These are phyloP conservation scores for Lipomyces yamadae DNA, from an alignment of 805 yeast genomes.

Conservation along the genomic window DNA sequence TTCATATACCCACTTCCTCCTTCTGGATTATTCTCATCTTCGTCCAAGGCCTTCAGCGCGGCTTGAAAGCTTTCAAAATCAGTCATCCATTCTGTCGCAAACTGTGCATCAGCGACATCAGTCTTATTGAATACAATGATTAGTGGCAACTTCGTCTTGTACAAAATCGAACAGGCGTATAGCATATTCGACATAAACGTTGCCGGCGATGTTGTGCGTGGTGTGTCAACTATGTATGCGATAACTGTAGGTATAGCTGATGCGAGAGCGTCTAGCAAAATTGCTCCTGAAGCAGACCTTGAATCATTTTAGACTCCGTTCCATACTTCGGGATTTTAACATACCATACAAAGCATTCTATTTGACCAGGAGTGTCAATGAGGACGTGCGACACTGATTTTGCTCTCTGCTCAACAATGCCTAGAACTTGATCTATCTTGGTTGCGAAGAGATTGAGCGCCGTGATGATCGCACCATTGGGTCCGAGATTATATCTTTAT, in stretches of 20 bases:
- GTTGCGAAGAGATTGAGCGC: constrained; percentile 90
- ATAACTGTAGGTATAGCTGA: constrained; percentile 93
- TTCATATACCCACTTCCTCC: constrained; percentile 90
- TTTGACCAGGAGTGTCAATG: constrained; percentile 98
- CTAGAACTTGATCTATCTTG: constrained; percentile 92
- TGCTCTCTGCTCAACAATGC: constrained; percentile 78
- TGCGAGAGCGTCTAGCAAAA: constrained; percentile 95
- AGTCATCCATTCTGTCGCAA: constrained; percentile 96
- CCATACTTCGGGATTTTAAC: background rate
- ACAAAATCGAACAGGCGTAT: constrained; percentile 94
- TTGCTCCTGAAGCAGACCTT: constrained; percentile 85
- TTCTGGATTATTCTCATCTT: constrained; percentile 62
- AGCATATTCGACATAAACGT: constrained; percentile 98
- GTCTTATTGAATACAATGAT: constrained; percentile 94
- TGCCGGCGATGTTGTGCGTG: constrained; percentile 90
- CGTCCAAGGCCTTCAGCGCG: constrained; percentile 71
- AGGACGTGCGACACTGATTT: constrained; percentile 59
- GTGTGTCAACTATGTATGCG: constrained; percentile 96
- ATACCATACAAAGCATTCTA: constrained; percentile 90
- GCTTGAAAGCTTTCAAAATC: constrained; percentile 91
- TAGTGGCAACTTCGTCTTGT: constrained; percentile 96
- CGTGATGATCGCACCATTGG: constrained; percentile 98
- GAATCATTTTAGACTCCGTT: constrained; percentile 47
- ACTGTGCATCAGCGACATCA: constrained; percentile 81
- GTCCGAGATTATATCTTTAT: constrained; percentile 75